Percentiles rank a stretch among this genome's conserved stretches.
These are phyloP conservation scores for Trichophyton mentagrophytes DNA, from an alignment of 2,329 filamentous ascomycete species.

Conservation along the genomic window DNA sequence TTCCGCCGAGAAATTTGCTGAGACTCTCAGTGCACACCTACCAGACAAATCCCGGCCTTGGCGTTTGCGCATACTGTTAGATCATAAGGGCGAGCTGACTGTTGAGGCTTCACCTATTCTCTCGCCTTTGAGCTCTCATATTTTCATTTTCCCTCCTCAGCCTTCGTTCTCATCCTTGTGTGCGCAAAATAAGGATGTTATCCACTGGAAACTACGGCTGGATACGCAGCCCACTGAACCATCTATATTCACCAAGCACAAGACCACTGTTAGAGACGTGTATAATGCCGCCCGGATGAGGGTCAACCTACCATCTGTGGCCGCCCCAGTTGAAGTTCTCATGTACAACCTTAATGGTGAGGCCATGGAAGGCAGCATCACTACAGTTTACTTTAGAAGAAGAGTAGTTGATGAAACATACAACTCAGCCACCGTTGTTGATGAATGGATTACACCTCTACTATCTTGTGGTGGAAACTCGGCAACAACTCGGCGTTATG, in stretches of 20 bases:
- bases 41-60: conserved; percentile 24
- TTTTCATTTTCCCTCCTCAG: conserved; percentile 6
- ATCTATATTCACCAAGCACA: conserved; percentile 64
- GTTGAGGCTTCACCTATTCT: conserved; percentile 23
- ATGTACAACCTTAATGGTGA: conserved; percentile 52
- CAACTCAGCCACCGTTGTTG: conserved; percentile 7
- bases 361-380: conserved; percentile 76
- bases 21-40: conserved; percentile 22
- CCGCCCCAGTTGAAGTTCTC: conserved; percentile 55
- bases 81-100: conserved; percentile 19
- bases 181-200: conserved; percentile 6
- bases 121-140: conserved; percentile 15
- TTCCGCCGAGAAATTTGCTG: conserved; percentile 20
- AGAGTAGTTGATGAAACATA: background rate
- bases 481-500: conserved; percentile 72
- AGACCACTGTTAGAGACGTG: conserved; percentile 61
- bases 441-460: conserved; percentile 67
- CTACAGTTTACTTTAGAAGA: conserved; percentile 70
- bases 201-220: conserved; percentile 39
- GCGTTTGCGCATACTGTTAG: conserved; percentile 27
- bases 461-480: conserved; percentile 67
- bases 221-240: conserved; percentile 41
- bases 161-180: background rate
- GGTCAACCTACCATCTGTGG: conserved; percentile 38
- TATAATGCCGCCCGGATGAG: conserved; percentile 60